These are phyloP conservation scores for Podaxis sp. DNA, from an alignment of 768 basidiomycete species.

Conservation along the genomic window DNA sequence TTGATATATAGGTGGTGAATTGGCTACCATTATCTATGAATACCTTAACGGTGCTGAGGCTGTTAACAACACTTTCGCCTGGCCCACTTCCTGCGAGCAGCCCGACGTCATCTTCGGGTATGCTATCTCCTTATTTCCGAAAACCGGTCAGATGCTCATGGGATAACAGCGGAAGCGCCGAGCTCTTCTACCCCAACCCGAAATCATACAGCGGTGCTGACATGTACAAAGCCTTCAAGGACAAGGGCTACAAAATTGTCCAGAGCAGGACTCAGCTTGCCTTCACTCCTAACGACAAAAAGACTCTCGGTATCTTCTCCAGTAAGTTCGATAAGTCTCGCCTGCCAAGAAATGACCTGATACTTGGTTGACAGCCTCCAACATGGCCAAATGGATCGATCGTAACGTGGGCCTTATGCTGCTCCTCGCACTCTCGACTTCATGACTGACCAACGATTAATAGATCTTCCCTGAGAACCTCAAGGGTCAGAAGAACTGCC, in stretches of 20 bases:
- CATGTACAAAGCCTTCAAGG: constrained; percentile 39
- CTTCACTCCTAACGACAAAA: constrained; percentile 28
- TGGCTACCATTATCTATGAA: constrained; percentile 31
- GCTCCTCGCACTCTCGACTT: neutral
- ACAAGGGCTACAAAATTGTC: constrained; percentile 39
- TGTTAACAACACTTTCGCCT: constrained; percentile 31
- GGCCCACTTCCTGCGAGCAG: constrained; percentile 39
- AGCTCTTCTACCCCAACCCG: constrained; percentile 38
- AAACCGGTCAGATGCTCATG: neutral
- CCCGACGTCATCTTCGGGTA: constrained; percentile 45
- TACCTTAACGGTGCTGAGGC: constrained; percentile 32
- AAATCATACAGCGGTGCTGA: constrained; percentile 37
- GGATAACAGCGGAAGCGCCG: constrained; percentile 35
- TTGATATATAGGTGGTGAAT: constrained; percentile 25
- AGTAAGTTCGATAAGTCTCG: constrained; percentile 12
- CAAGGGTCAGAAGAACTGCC: constrained; percentile 33
- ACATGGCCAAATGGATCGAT: constrained; percentile 43
- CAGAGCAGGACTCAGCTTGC: constrained; percentile 34
- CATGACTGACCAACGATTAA: neutral
- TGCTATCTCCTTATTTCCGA: constrained; percentile 7
- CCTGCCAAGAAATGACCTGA: neutral
- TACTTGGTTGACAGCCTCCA: neutral
- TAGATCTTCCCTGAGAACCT: constrained; percentile 37
- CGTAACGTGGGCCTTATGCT: constrained; percentile 25
- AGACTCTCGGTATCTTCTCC: constrained; percentile 42